These are phyloP conservation scores for Colletotrichum paranaense DNA, from an alignment of 2,329 filamentous ascomycete species.

Conservation along the genomic window DNA sequence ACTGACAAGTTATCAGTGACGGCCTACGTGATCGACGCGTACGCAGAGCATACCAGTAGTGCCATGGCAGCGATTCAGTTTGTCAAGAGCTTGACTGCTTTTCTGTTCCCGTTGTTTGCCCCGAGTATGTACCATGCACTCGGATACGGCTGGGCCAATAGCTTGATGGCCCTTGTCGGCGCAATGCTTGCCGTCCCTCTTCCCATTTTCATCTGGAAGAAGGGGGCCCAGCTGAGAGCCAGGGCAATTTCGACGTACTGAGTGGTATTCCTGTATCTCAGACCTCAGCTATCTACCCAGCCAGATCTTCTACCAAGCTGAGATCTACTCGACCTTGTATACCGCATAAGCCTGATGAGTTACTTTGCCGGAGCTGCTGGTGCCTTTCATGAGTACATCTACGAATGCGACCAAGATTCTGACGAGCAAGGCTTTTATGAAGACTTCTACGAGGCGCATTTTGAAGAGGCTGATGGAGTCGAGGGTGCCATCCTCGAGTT, in stretches of 20 bases:
- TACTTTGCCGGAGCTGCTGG: no score
- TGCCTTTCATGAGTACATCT: no score
- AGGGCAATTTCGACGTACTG: slow-evolving; percentile 32
- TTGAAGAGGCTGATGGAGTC: no score
- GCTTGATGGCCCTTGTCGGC: slow-evolving; percentile 48
- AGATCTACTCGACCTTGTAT: no score
- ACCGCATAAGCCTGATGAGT: no score
- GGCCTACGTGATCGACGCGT: slow-evolving; percentile 57
- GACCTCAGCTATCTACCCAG: no score
- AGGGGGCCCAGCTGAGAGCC: slow-evolving; percentile 47
- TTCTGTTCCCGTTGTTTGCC: slow-evolving; percentile 61
- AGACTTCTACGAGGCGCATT: no score
- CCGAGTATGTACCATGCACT: slow-evolving; percentile 51
- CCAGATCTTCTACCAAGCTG: no score
- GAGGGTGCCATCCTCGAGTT: no score
- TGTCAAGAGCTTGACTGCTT: slow-evolving; percentile 55
- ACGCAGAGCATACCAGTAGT: slow-evolving; percentile 57
- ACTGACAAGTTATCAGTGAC: slow-evolving; percentile 21
- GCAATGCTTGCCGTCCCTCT: slow-evolving; percentile 50
- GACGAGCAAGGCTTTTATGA: no score
- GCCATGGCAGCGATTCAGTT: slow-evolving; percentile 60
- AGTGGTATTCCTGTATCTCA: no score
- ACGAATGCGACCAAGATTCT: no score
- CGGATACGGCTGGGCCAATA: slow-evolving; percentile 54
- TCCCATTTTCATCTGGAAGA: slow-evolving; percentile 53